Evolutionary conservation across 768 basidiomycete species (phyloP).

Genomic region (Tricholoma terreum): DNA sequence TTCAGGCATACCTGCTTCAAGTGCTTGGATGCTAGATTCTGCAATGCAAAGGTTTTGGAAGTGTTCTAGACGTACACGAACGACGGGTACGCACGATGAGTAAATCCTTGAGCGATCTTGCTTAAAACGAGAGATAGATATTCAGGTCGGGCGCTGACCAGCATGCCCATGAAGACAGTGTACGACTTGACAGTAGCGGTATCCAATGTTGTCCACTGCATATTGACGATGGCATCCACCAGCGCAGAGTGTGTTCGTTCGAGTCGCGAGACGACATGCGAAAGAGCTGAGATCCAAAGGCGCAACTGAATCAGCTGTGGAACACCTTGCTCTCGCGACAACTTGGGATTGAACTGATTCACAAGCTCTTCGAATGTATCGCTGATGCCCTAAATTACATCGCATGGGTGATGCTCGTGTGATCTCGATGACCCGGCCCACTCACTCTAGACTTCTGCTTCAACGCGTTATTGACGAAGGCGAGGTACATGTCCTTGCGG

Average conservation of each 20-base stretch:
- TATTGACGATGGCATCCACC: conserved; percentile 79
- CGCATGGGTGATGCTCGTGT: conserved; percentile 14
- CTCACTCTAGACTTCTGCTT: conserved; percentile 69
- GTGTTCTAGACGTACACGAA: neutral
- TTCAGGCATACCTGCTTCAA: conserved; percentile 57
- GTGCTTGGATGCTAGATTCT: conserved; percentile 73
- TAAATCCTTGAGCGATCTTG: conserved; percentile 82
- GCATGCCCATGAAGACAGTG: conserved; percentile 85
- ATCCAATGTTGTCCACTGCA: conserved; percentile 95
- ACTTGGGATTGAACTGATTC: conserved; percentile 70
- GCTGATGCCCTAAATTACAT: conserved; percentile 57
- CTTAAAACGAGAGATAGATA: conserved; percentile 82
- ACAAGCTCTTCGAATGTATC: conserved; percentile 88
- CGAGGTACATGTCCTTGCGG: conserved; percentile 79
- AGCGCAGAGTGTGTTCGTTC: conserved; percentile 77
- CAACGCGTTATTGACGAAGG: conserved; percentile 79
- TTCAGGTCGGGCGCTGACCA: conserved; percentile 88
- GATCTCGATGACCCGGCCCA: conserved; percentile 9
- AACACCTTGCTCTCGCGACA: conserved; percentile 23
- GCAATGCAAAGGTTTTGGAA: conserved; percentile 8
- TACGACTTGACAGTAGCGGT: conserved; percentile 82
- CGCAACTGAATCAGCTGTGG: conserved; percentile 59
- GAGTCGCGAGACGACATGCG: conserved; percentile 88
- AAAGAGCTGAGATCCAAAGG: conserved; percentile 81
- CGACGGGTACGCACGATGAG: conserved; percentile 66